Base-by-base conservation (phyloP, 1,139 yeast species). In the Citeromyces hawaiiensis region DNA sequence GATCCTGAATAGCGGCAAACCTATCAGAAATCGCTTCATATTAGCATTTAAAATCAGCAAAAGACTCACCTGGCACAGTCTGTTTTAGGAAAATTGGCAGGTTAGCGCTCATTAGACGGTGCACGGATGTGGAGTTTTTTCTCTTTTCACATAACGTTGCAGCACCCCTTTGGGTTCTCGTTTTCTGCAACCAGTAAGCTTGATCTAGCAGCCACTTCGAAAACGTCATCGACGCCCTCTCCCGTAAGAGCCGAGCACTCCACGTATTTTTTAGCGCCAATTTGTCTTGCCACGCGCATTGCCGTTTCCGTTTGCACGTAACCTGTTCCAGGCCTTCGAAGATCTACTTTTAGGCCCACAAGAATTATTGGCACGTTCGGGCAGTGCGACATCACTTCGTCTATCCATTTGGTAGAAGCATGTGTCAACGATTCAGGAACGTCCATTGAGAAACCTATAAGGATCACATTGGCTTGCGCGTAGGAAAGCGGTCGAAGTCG, bases 201-300 rank as follows among this genome's bases (percentile, higher is more conserved):
- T 2, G 78, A 70, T 49, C 93, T 66, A 1, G 86, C 77, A 9
- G 91, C 91, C 43, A 68, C 67, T 56, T 81, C 93, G 55, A 82
- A 80, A 5, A 81, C 83, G 53, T 79, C 86, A 55, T 81, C 91
- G 15, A 81, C 91, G 4, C 86, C 87, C 53, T 80, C 87, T 4
- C 91, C 91, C 1, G 87, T 79, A 44, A 81, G 60, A 2, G 91
- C 81, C 39, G 86, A 77, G 51, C 88, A 78, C 48, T 81, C 88
- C 52, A 81, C 59, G 53, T 78, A 81, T 42, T 61, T 68, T 47
- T 74, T 76, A 3, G 91, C 91, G 2, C 83, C 85, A 34, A 81
- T 77, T 40, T 70, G 67, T 43, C 66, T 67, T 0, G 87, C 86
- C 33, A 73, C 76, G 21, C 21, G 21, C 35, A 33, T 33, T 39